Evolutionary conservation across 1,139 yeast species (phyloP).

Genomic region (Taiozyma onychis): DNA sequence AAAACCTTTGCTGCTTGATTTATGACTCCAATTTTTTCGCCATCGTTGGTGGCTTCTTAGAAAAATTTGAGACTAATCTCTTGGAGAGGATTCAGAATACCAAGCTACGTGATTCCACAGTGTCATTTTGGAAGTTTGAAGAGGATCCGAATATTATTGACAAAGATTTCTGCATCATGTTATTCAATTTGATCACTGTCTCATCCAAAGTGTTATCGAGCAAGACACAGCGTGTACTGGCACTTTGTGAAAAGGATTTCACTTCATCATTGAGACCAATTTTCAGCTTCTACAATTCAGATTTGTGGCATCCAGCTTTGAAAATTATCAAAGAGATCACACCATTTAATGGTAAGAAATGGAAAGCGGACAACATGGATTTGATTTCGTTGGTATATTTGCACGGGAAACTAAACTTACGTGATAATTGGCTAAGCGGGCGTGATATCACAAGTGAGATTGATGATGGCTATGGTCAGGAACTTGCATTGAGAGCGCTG

Average conservation of each 20-base stretch:
- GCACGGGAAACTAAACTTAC: slow-evolving; percentile 62
- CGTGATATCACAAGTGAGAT: slow-evolving; percentile 71
- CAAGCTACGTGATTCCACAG: slow-evolving; percentile 32
- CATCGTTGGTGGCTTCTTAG: slow-evolving; percentile 34
- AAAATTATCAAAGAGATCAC: slow-evolving; percentile 72
- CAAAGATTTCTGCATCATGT: slow-evolving; percentile 33
- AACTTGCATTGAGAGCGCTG: slow-evolving; percentile 75
- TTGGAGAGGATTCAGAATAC: slow-evolving; percentile 35
- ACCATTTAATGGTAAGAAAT: slow-evolving; percentile 89
- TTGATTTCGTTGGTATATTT: slow-evolving; percentile 82
- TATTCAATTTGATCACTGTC: slow-evolving; percentile 40
- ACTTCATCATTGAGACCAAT: slow-evolving; percentile 40
- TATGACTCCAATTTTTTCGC: slow-evolving; percentile 67
- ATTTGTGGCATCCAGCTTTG: slow-evolving; percentile 65
- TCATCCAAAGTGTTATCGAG: slow-evolving; percentile 41
- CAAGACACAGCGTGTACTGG: slow-evolving; percentile 47
- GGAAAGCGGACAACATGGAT: slow-evolving; percentile 94
- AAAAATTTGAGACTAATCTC: slow-evolving; percentile 30
- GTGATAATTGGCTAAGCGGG: slow-evolving; percentile 84
- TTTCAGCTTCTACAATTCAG: slow-evolving; percentile 46
- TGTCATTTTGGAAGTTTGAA: slow-evolving; percentile 41
- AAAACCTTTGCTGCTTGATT: slow-evolving; percentile 63
- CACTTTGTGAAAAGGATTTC: slow-evolving; percentile 52
- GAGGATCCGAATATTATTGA: slow-evolving; percentile 22
- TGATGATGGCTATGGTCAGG: slow-evolving; percentile 80